Base-by-base conservation (phyloP, 805 yeast species). In the Cyberlindnera lachancei region DNA sequence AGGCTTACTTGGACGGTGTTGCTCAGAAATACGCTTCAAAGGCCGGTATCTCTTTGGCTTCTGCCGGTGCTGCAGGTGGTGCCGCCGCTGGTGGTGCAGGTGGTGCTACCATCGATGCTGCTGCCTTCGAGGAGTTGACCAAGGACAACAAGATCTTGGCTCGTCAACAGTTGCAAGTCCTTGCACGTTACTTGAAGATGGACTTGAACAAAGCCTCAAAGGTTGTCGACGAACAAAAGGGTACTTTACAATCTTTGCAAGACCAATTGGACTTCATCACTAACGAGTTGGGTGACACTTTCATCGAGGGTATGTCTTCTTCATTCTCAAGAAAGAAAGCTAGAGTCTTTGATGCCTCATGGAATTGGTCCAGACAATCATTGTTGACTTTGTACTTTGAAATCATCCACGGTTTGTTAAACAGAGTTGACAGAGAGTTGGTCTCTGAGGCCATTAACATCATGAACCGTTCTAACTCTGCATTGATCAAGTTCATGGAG, bases 361-460 rank as follows among this genome's bases (percentile, higher is more conserved):
- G 98, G 98, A 94, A 94, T 63, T 92, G 98, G 98, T 96, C 97
- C 29, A 84, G 96, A 63, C 98, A 92, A 68, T 95, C 92, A 58
- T 83, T 92, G 40, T 67, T 92, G 48, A 75, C 87, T 30, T 80
- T 92, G 85, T 92, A 84, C 66, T 92, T 75, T 57, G 96, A 92
- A 62, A 87, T 92, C 52, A 87, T 92, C 48, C 94, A 92, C 60
- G 98, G 98, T 59, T 80, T 84, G 44, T 73, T 87, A 41, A 80
- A 60, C 75, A 79, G 85, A 38, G 82, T 92, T 45, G 97, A 92
- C 61, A 78, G 98, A 59, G 96, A 92, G 66, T 87, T 94, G 42
- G 94, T 92, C 41, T 75, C 90, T 44, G 95, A 87, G 58, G 94
- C 98, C 61, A 88, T 92, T 53, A 84, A 86, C 59, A 85, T 92